A percentile compares a stretch with the other conserved stretches of the same genome.
Conservation (phyloP, 140 eudicot species). For the Ambrosia hybrid region DNA sequence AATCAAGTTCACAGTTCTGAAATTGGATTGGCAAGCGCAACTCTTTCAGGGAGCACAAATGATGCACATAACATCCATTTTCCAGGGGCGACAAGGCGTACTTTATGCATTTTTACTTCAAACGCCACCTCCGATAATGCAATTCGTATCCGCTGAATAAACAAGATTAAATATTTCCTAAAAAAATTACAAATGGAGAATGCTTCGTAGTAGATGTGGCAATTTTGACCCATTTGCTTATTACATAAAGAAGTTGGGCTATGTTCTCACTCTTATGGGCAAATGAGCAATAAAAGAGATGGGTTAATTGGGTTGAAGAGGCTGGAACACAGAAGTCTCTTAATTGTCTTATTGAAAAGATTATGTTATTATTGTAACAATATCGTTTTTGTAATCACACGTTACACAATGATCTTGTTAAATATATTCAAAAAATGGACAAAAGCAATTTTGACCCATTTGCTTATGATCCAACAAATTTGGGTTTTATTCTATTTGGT, state of each 20-base stretch:
- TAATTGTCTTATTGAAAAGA: not conserved
- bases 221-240: constrained; percentile 1
- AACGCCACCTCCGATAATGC: constrained; percentile 75
- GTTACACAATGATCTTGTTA: too few relatives aligned
- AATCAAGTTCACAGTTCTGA: constrained; percentile 18
- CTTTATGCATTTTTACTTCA: constrained; percentile 77
- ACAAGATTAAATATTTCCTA: not conserved
- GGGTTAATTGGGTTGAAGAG: too few relatives aligned
- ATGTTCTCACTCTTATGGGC: constrained; percentile 3
- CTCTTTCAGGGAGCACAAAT: constrained; percentile 71
- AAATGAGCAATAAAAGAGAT: not conserved
- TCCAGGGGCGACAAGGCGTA: constrained; percentile 93
- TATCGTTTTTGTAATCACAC: not conserved
- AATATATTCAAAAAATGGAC: too few relatives aligned
- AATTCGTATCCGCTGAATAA: constrained; percentile 66
- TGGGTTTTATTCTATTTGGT: too few relatives aligned
- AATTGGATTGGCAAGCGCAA: constrained; percentile 45
- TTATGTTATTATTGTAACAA: not conserved
- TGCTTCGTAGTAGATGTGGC: not conserved
- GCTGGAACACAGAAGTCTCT: too few relatives aligned
- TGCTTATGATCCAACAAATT: too few relatives aligned
- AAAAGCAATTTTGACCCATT: too few relatives aligned
- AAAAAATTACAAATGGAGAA: not conserved
- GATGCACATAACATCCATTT: constrained; percentile 99
- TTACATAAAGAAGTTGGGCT: not conserved